Evolutionary conservation across 352 stramenopile genomes (phyloP).

Genomic region (Pythium brachiatum): DNA sequence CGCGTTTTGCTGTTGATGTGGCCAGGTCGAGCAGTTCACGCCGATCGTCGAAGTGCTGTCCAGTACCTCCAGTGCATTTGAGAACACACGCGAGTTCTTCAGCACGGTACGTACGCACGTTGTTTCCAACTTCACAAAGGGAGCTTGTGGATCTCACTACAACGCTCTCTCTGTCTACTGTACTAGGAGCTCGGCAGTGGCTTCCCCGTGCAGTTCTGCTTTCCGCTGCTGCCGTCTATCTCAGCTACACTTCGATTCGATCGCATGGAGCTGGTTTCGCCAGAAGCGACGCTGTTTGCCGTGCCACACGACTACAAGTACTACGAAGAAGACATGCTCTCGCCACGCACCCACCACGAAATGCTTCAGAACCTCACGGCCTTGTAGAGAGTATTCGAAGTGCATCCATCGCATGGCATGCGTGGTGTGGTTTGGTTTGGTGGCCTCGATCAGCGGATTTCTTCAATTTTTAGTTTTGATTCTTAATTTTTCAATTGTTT

Average conservation of each 20-base stretch:
- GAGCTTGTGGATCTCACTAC: neutral
- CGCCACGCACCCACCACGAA: conserved; percentile 51
- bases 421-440: too few relatives aligned
- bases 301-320: conserved; percentile 36
- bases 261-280: conserved; percentile 41
- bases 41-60: conserved; percentile 67
- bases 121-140: neutral
- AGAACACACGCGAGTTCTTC: conserved; percentile 62
- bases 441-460: too few relatives aligned
- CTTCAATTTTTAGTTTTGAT: neutral
- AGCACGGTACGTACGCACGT: conserved; percentile 34
- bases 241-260: conserved; percentile 62
- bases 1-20: neutral
- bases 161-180: neutral
- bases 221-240: conserved; percentile 59
- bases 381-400: conserved; percentile 29
- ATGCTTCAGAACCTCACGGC: conserved; percentile 58
- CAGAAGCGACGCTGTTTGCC: conserved; percentile 28
- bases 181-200: conserved; percentile 42
- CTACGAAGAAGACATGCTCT: conserved; percentile 44
- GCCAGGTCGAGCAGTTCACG: conserved; percentile 55
- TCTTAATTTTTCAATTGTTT: conserved; percentile 3
- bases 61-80: conserved; percentile 62
- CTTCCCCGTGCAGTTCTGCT: conserved; percentile 74
- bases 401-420: too few relatives aligned